A percentile compares a stretch with the other conserved stretches of the same genome.
Conservation (phyloP, 2,329 filamentous ascomycete species). For the Didymella sp. region DNA sequence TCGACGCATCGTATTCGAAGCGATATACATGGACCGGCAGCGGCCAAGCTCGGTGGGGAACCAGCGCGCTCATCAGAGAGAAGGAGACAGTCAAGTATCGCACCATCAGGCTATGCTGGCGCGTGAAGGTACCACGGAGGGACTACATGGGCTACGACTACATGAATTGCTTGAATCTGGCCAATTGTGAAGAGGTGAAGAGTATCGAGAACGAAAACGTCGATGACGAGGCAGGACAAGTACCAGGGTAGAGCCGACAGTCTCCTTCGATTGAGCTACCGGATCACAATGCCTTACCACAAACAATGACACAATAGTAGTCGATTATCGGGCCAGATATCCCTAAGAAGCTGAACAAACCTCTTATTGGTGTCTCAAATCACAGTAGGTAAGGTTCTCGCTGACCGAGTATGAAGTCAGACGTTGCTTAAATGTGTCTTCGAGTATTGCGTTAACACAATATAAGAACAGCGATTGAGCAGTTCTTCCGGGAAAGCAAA, state of each 20-base stretch:
- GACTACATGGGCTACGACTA: slow-evolving; percentile 37
- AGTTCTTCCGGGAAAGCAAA: too few species aligned
- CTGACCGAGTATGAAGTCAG: too few species aligned
- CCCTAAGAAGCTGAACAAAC: too few species aligned
- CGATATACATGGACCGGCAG: slow-evolving; percentile 28
- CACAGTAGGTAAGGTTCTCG: too few species aligned
- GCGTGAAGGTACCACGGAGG: slow-evolving; percentile 26
- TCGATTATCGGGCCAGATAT: too few species aligned
- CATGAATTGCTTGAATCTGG: slow-evolving; percentile 28
- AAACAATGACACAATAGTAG: too few species aligned
- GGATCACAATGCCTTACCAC: too few species aligned
- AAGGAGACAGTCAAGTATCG: slow-evolving; percentile 18
- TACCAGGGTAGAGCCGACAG: background rate
- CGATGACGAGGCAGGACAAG: background rate
- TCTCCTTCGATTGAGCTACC: background rate
- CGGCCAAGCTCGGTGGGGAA: slow-evolving; percentile 20
- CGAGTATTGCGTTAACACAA: too few species aligned
- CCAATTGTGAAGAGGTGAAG: slow-evolving; percentile 4
- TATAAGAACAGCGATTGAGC: too few species aligned
- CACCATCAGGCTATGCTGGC: slow-evolving; percentile 33
- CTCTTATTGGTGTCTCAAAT: too few species aligned
- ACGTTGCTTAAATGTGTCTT: too few species aligned
- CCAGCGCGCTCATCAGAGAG: slow-evolving; percentile 11
- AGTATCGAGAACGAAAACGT: background rate
- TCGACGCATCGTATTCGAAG: slow-evolving; percentile 19